Evolutionary conservation across 345 rosid genomes (phyloP), one percentile per base, ranked within the genome.

Genomic region (Abelmoschus esculentus): DNA sequence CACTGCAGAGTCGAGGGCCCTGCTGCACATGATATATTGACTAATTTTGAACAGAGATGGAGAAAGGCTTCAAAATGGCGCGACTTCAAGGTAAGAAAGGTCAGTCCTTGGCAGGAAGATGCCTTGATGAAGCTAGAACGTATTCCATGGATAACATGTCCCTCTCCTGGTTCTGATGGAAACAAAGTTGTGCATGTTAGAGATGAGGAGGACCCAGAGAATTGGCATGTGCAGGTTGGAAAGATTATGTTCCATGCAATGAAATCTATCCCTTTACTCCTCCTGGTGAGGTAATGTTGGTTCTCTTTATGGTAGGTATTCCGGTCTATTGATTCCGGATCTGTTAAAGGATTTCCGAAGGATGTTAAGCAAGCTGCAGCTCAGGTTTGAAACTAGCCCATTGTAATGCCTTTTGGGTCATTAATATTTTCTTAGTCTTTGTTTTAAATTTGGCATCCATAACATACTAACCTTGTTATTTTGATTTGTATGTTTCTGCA

Each of bases 1-100:
- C 96, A 89, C 64, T 89, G 91, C 76, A 89, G 83, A 74, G 74
- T 89, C 22, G 96, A 87, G 69, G 91, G 96, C 32, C 87, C 91
- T 57, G 96, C 91, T 67, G 91, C 95, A 49, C 80, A 86, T 64
- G 91, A 89, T 71, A 70, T 87, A 76, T 65, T 85, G 70, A 82
- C 71, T 65, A 89, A 86, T 65, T 89, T 89, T 63, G 89, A 85
- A 52, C 91, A 89, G 78, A 78, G 91, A 77, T 89, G 90, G 90
- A 80, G 61, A 61, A 87, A 84, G 66, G 80, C 79, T 57, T 71
- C 84, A 38, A 83, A 86, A 72, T 85, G 86, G 88, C 79, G 81
- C 0, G 76, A 84, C 40, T 85, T 83, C 76, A 81, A 76, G 78
- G 79, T 88, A 56, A 84, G 78, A 68, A 83, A 70, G 62, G 87